These are phyloP conservation scores for Lupinus albus DNA, from an alignment of 306 rosid species.

Conservation along the genomic window DNA sequence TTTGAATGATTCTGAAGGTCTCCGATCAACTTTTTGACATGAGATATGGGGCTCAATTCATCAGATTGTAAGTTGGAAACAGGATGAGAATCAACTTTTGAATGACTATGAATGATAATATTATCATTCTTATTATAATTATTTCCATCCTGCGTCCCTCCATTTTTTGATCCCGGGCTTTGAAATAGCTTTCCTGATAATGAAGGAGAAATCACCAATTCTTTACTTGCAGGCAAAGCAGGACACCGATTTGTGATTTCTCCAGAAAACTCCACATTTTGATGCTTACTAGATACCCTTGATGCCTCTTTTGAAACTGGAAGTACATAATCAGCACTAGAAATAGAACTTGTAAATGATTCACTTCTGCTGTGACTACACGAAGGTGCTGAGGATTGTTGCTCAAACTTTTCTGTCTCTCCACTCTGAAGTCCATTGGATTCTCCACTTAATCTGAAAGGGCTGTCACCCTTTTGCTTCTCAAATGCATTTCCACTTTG, in stretches of 20 bases:
- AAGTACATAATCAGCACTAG: constrained; percentile 62
- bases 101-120: constrained; percentile 30
- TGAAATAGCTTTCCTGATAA: constrained; percentile 52
- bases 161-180: constrained; percentile 44
- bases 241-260: constrained; percentile 59
- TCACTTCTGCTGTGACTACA: constrained; percentile 72
- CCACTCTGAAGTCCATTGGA: constrained; percentile 49
- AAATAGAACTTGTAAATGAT: constrained; percentile 76
- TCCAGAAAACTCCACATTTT: constrained; percentile 50
- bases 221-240: constrained; percentile 48
- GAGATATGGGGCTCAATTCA: constrained; percentile 55
- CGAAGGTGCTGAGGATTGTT: constrained; percentile 62
- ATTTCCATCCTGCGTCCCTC: constrained; percentile 47
- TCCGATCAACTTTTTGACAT: constrained; percentile 67
- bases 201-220: constrained; percentile 41
- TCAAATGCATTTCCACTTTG: constrained; percentile 59
- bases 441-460: constrained; percentile 50
- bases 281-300: constrained; percentile 46
- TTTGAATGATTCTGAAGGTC: constrained; percentile 66
- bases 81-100: constrained; percentile 44
- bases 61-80: constrained; percentile 49
- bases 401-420: constrained; percentile 54
- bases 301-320: constrained; percentile 56
- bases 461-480: constrained; percentile 51
- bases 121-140: constrained; percentile 37